A percentile compares a stretch with the other conserved stretches of the same genome.
These are phyloP conservation scores for Coemansia sp. DNA, from an alignment of 192 early-diverging fungal genomes.

Conservation along the genomic window DNA sequence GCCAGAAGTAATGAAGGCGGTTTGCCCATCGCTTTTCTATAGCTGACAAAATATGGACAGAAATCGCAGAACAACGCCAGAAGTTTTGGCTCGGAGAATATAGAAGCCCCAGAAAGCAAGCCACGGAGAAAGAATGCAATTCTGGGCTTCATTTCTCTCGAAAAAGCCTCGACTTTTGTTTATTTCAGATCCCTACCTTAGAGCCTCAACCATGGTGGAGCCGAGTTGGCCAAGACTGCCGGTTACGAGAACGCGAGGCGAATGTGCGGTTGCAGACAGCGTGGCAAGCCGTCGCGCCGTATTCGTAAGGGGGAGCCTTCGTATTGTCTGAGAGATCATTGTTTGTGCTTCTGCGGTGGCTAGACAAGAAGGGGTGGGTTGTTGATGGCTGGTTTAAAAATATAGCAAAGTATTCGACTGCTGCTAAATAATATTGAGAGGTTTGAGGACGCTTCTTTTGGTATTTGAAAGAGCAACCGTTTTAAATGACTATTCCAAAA, in stretches of 20 bases:
- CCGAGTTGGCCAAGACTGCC: slow-evolving; percentile 68
- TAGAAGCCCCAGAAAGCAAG: not conserved
- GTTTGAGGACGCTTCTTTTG: not conserved
- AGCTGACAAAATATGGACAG: not conserved
- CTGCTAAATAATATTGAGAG: not conserved
- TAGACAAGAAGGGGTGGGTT: not conserved
- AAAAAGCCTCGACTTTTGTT: not conserved
- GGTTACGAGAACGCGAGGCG: slow-evolving; percentile 62
- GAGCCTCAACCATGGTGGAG: slow-evolving; percentile 60
- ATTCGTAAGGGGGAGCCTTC: slow-evolving; percentile 1
- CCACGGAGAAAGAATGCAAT: not conserved
- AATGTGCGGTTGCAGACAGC: slow-evolving; percentile 16
- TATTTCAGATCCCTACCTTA: slow-evolving; percentile 47
- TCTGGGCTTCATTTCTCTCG: not conserved
- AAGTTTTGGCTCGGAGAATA: slow-evolving; percentile 3
- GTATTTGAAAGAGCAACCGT: no score
- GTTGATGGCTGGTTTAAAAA: not conserved
- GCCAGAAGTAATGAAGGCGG: not conserved
- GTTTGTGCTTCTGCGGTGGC: not conserved
- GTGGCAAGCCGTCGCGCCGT: slow-evolving; percentile 25
- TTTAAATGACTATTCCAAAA: no score
- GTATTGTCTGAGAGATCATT: not conserved
- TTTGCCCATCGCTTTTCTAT: not conserved
- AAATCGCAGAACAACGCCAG: no score
- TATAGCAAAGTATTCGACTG: slow-evolving; percentile 5